These are phyloP conservation scores for Cryphonectria radicalis DNA, from an alignment of 2,329 filamentous ascomycete species.

Conservation along the genomic window DNA sequence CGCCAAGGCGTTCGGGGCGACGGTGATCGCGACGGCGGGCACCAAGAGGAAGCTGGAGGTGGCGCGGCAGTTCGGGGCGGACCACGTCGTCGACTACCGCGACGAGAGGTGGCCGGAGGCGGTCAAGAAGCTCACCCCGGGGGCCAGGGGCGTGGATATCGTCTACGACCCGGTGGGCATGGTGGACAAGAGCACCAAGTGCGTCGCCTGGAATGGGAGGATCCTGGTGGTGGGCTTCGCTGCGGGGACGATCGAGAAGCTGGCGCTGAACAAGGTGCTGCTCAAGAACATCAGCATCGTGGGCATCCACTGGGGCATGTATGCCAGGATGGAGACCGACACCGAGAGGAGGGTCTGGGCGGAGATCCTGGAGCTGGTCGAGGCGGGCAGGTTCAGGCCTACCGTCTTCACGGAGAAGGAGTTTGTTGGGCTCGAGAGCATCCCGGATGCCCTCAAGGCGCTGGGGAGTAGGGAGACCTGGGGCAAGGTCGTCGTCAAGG, in stretches of 20 bases:
- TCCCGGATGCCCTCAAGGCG: conserved; percentile 76
- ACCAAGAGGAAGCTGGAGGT: conserved; percentile 79
- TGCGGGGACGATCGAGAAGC: conserved; percentile 83
- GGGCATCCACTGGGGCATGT: conserved; percentile 90
- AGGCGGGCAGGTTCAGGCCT: conserved; percentile 75
- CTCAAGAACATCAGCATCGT: conserved; percentile 93
- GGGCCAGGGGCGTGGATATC: conserved; percentile 78
- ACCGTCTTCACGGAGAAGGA: conserved; percentile 83
- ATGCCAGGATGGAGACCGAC: conserved; percentile 72
- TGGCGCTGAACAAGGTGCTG: conserved; percentile 88
- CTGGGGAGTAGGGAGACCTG: conserved; percentile 83
- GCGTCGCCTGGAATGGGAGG: conserved; percentile 89
- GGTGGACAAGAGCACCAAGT: conserved; percentile 86
- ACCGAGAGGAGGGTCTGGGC: conserved; percentile 77
- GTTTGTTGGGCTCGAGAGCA: conserved; percentile 80
- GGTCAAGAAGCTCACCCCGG: conserved; percentile 79
- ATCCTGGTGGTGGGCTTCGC: conserved; percentile 90
- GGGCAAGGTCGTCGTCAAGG: conserved; percentile 93
- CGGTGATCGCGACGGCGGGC: conserved; percentile 90
- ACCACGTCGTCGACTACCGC: conserved; percentile 79
- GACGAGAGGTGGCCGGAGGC: conserved; percentile 65
- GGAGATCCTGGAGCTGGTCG: conserved; percentile 78
- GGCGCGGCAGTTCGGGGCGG: conserved; percentile 80
- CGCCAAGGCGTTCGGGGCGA: conserved; percentile 89
- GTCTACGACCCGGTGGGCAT: conserved; percentile 94